Evolutionary conservation across 345 rosid genomes (phyloP).

Genomic region (Microcos paniculata): DNA sequence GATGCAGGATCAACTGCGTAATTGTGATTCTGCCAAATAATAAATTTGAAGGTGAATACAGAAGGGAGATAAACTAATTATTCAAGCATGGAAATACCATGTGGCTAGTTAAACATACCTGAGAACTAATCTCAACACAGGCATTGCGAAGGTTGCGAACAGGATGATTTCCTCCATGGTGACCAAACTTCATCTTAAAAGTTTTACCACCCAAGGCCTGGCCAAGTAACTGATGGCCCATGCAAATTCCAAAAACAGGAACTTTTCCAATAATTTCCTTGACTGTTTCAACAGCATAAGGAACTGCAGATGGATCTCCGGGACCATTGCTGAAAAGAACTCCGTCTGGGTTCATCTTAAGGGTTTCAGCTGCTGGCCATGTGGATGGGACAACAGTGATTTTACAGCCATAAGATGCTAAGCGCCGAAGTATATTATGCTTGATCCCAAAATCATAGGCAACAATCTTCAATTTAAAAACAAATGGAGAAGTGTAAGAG

Average conservation of each 20-base stretch:
- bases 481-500: constrained; percentile 13
- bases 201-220: constrained; percentile 97
- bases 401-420: constrained; percentile 86
- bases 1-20: constrained; percentile 91
- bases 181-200: constrained; percentile 97
- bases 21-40: constrained; percentile 77
- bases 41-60: constrained; percentile 12
- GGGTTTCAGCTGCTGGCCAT: constrained; percentile 80
- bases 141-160: constrained; percentile 66
- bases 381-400: constrained; percentile 87
- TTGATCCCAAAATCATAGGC: constrained; percentile 96
- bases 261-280: constrained; percentile 78
- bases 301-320: constrained; percentile 96
- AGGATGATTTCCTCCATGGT: constrained; percentile 97
- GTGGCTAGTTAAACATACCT: constrained; percentile 42
- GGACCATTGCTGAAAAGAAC: constrained; percentile 99
- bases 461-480: constrained; percentile 52
- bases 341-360: constrained; percentile 87
- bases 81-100: background rate
- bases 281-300: constrained; percentile 88
- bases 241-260: constrained; percentile 95
- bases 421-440: constrained; percentile 81
- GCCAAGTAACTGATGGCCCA: constrained; percentile 97
- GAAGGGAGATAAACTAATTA: background rate
- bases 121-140: constrained; percentile 92